Percentiles rank a stretch among this genome's conserved stretches.
These are phyloP conservation scores for Neurospora sp. DNA, from an alignment of 2,329 filamentous ascomycete genomes.

Conservation along the genomic window DNA sequence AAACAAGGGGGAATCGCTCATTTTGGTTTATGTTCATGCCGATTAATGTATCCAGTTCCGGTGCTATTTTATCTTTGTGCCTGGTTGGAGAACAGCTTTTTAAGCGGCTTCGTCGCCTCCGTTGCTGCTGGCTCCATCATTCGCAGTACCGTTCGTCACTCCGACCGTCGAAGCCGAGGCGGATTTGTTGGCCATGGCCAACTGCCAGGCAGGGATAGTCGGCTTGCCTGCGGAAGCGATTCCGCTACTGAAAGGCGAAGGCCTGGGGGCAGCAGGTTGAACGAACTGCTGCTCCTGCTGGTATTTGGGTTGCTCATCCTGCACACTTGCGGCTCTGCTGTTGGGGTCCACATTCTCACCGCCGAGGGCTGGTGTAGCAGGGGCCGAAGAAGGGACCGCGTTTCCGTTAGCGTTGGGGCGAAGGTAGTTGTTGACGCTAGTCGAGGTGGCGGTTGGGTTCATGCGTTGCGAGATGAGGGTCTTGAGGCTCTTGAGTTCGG, in stretches of 20 bases:
- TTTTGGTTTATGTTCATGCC: not conserved
- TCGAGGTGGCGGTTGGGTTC: constrained; percentile 26
- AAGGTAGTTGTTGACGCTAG: constrained; percentile 21
- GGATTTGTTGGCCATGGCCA: constrained; percentile 51
- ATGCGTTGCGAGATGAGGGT: constrained; percentile 64
- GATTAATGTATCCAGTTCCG: not conserved
- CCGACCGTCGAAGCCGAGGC: constrained; percentile 12
- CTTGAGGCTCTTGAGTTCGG: constrained; percentile 87
- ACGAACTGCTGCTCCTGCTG: constrained; percentile 4
- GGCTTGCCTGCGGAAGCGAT: constrained; percentile 42
- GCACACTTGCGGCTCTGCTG: constrained; percentile 18
- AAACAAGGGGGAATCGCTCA: not conserved
- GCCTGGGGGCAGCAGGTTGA: constrained; percentile 18
- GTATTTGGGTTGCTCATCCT: constrained; percentile 16
- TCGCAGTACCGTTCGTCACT: constrained; percentile 4
- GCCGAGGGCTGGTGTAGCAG: constrained; percentile 18
- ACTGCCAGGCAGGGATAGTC: constrained; percentile 72
- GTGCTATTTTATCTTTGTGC: not conserved
- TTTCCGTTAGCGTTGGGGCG: constrained; percentile 19
- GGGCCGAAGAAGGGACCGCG: constrained; percentile 13
- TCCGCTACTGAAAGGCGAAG: constrained; percentile 39
- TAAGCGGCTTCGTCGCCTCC: not conserved
- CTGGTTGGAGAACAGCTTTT: not conserved
- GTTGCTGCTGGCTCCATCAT: constrained; percentile 6
- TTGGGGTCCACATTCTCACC: constrained; percentile 22